phyloP scores from a whole-genome alignment of 2,329 filamentous ascomycete species.

The Colletotrichum incanum region DNA sequence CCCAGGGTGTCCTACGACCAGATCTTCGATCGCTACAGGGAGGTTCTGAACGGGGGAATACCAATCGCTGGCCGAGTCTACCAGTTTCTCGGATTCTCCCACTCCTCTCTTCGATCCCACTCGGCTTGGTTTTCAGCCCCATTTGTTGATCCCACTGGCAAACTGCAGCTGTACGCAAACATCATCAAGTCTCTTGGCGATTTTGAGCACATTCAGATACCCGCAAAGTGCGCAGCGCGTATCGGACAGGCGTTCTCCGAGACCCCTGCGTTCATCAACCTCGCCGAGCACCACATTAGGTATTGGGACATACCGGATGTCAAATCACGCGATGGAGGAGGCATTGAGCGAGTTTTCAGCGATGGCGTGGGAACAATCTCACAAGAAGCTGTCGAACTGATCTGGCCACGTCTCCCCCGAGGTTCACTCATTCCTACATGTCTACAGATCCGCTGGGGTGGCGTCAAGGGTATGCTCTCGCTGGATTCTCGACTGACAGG shows the following conservation, averaged over 20 bases:
- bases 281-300: conserved; percentile 57
- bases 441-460: conserved; percentile 82
- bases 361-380: conserved; percentile 87
- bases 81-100: conserved; percentile 82
- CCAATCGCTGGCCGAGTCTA: conserved; percentile 75
- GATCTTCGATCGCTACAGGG: conserved; percentile 74
- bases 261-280: conserved; percentile 74
- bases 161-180: conserved; percentile 54
- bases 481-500: conserved; percentile 75
- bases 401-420: conserved; percentile 70
- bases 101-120: conserved; percentile 82
- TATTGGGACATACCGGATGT: conserved; percentile 65
- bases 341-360: conserved; percentile 74
- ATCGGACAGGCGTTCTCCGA: conserved; percentile 82
- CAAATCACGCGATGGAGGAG: conserved; percentile 60
- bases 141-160: conserved; percentile 56
- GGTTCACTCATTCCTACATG: conserved; percentile 70
- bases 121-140: conserved; percentile 76
- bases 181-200: conserved; percentile 67
- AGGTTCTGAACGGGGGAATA: conserved; percentile 72
- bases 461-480: conserved; percentile 85
- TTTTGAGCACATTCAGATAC: conserved; percentile 66
- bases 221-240: conserved; percentile 71
- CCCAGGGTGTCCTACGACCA: conserved; percentile 60
- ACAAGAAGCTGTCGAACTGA: conserved; percentile 67